phyloP scores from a whole-genome alignment of 441 rosid species.

The Arabidopsis lyrata region DNA sequence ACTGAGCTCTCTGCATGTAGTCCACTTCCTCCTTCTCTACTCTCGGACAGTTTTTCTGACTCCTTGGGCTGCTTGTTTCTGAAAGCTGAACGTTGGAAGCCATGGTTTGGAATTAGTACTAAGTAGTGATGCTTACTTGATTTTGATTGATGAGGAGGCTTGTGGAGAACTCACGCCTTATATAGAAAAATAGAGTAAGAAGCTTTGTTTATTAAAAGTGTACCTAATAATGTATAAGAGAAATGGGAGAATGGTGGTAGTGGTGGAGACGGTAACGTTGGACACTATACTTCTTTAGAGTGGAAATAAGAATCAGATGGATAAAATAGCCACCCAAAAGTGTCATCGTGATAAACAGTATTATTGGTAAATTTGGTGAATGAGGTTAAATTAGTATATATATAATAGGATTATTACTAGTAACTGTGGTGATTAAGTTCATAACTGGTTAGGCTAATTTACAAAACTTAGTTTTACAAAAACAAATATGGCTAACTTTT shows the following conservation, averaged over 20 bases:
- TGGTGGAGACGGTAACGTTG: constrained; percentile 48
- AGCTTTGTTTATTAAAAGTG: constrained; percentile 24
- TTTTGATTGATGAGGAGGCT: constrained; percentile 40
- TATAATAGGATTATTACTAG: background rate
- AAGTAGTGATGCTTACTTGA: constrained; percentile 14
- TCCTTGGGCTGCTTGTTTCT: constrained; percentile 37
- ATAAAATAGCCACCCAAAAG: constrained; percentile 22
- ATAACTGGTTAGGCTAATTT: background rate
- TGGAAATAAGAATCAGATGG: constrained; percentile 37
- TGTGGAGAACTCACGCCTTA: constrained; percentile 56
- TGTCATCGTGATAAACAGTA: constrained; percentile 22
- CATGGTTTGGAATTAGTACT: constrained; percentile 24
- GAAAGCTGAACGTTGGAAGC: constrained; percentile 36
- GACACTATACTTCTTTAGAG: constrained; percentile 42
- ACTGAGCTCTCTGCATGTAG: constrained; percentile 60
- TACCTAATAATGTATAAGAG: constrained; percentile 30
- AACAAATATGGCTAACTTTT: too few relatives aligned
- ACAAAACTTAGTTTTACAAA: too few relatives aligned
- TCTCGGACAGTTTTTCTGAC: constrained; percentile 32
- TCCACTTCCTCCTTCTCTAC: constrained; percentile 40
- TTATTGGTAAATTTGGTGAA: constrained; percentile 13
- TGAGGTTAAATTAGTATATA: background rate
- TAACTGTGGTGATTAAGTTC: background rate
- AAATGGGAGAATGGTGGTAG: constrained; percentile 26
- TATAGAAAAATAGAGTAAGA: constrained; percentile 32